Evolutionary conservation across 2,329 filamentous ascomycete species (phyloP).

Genomic region (Pseudopithomyces chartarum): DNA sequence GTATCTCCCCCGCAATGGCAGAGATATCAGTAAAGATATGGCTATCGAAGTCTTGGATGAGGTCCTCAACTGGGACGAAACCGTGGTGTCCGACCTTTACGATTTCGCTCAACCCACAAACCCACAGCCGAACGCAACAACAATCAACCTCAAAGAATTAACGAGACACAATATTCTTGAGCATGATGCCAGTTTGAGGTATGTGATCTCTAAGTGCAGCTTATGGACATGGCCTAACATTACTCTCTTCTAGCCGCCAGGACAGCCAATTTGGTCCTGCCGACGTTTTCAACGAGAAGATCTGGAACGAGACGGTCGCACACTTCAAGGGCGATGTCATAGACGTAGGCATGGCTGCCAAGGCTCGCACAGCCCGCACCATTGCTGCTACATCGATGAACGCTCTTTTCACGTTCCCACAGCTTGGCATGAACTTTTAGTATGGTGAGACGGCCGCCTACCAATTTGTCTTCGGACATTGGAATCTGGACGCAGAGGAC

Average conservation of each 20-base stretch:
- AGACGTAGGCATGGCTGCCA: neutral
- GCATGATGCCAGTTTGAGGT: too few relatives aligned
- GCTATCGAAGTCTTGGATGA: neutral
- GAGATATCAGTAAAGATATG: neutral
- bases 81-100: neutral
- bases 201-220: too few relatives aligned
- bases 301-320: neutral
- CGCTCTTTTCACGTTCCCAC: slow-evolving; percentile 1
- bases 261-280: slow-evolving; percentile 51
- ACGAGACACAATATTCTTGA: too few relatives aligned
- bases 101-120: neutral
- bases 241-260: neutral
- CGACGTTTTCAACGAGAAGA: slow-evolving; percentile 49
- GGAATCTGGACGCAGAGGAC: neutral
- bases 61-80: neutral
- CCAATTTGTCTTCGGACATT: neutral
- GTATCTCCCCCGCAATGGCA: too few relatives aligned
- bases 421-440: neutral
- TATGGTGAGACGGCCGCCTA: neutral
- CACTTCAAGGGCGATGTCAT: neutral
- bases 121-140: neutral
- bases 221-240: neutral
- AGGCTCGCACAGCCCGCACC: neutral
- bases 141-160: too few relatives aligned
- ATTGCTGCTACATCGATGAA: neutral